Conservation (phyloP, 2,329 filamentous ascomycete genomes). For the Lecanoromycetidae sp. region DNA sequence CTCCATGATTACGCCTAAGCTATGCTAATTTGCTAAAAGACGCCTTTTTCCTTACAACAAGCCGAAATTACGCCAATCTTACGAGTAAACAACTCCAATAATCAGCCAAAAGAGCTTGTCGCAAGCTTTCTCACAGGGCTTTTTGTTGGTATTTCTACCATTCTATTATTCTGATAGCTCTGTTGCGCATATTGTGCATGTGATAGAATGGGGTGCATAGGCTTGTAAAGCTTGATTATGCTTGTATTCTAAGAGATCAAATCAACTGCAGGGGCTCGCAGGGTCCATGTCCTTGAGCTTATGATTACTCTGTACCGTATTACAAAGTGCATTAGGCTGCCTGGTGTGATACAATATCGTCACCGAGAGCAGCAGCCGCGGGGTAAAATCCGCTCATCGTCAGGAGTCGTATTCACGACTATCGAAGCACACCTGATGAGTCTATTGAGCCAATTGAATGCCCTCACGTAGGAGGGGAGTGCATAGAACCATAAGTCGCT, state of each 20-base stretch:
- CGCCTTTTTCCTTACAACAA: neutral
- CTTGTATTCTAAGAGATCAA: neutral
- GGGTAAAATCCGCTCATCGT: conserved; percentile 1
- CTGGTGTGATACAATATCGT: neutral
- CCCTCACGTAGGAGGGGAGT: too few relatives aligned
- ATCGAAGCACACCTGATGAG: too few relatives aligned
- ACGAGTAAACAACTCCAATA: too few relatives aligned
- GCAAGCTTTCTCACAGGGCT: neutral
- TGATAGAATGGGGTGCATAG: too few relatives aligned
- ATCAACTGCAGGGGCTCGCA: neutral
- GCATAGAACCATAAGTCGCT: neutral
- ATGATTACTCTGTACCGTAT: conserved; percentile 3
- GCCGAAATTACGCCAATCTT: neutral
- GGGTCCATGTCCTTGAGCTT: neutral
- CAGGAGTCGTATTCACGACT: neutral
- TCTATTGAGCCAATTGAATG: too few relatives aligned
- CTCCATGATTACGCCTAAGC: neutral
- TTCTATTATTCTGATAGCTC: neutral
- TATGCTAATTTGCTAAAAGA: neutral
- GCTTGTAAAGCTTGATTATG: neutral
- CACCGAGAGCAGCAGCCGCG: neutral
- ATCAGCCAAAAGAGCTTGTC: too few relatives aligned
- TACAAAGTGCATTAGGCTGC: neutral
- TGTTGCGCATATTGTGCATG: too few relatives aligned
- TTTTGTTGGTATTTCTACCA: neutral